A percentile compares a stretch with the other conserved stretches of the same genome.
Conservation (phyloP, 2,329 filamentous ascomycete genomes). For the Beauveria medogensis region DNA sequence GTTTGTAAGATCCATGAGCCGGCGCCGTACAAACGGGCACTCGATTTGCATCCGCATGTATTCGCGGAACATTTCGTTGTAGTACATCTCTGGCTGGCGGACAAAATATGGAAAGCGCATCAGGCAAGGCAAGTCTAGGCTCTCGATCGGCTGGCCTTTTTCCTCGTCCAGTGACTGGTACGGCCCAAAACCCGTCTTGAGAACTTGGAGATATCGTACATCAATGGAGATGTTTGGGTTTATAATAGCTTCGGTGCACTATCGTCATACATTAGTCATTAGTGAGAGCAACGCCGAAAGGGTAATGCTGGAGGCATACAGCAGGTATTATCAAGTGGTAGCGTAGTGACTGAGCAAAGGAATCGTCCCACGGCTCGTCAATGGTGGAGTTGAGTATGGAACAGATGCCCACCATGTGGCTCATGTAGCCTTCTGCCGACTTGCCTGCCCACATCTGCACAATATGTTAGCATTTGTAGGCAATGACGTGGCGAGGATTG, state of each 20-base stretch:
- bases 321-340: slow-evolving; percentile 24
- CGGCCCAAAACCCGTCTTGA: neutral
- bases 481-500: neutral
- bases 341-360: slow-evolving; percentile 22
- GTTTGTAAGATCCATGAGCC: slow-evolving; percentile 2
- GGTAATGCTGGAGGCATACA: slow-evolving; percentile 16
- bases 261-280: neutral
- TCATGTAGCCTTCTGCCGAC: slow-evolving; percentile 17
- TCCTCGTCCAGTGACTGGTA: slow-evolving; percentile 8
- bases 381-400: slow-evolving; percentile 22
- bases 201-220: neutral
- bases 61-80: neutral
- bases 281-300: neutral
- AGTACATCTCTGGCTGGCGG: slow-evolving; percentile 5
- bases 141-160: slow-evolving; percentile 9
- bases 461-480: neutral
- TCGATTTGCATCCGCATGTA: slow-evolving; percentile 7
- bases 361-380: slow-evolving; percentile 17
- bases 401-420: slow-evolving; percentile 26
- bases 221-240: slow-evolving; percentile 11
- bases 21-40: slow-evolving; percentile 8
- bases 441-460: slow-evolving; percentile 24
- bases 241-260: slow-evolving; percentile 9
- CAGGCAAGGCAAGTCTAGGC: slow-evolving; percentile 7
- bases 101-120: slow-evolving; percentile 5